Evolutionary conservation across 1,139 yeast species (phyloP).

Genomic region (Diutina rugosa): DNA sequence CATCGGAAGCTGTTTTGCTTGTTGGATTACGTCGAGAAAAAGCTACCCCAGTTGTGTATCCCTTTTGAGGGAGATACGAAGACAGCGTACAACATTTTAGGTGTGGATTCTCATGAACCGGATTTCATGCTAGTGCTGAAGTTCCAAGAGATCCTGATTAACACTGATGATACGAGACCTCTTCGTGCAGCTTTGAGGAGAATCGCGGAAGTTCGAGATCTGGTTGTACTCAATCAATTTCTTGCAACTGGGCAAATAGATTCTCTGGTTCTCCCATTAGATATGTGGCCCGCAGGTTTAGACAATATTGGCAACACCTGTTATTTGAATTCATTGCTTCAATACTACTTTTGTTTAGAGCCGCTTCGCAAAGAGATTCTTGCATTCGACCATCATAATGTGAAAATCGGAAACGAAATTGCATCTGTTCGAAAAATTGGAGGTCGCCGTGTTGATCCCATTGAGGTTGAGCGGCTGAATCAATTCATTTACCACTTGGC

Average conservation of each 20-base stretch:
- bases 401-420: constrained; percentile 7
- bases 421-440: constrained; percentile 52
- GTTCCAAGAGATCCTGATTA: constrained; percentile 31
- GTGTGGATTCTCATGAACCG: constrained; percentile 28
- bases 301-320: constrained; percentile 94
- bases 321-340: constrained; percentile 78
- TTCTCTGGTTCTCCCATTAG: constrained; percentile 37
- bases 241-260: not conserved
- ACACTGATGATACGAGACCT: constrained; percentile 24
- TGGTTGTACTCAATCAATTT: not conserved
- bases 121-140: constrained; percentile 44
- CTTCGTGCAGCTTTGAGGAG: constrained; percentile 38
- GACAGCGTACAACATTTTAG: constrained; percentile 32
- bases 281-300: constrained; percentile 79
- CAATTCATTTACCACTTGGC: constrained; percentile 69
- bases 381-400: constrained; percentile 22
- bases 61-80: constrained; percentile 7
- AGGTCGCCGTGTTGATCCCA: constrained; percentile 61
- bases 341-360: constrained; percentile 74
- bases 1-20: constrained; percentile 28
- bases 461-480: constrained; percentile 68
- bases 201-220: constrained; percentile 22
- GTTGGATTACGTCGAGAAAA: constrained; percentile 32
- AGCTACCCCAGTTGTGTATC: constrained; percentile 20
- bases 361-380: constrained; percentile 66